Percentiles rank a stretch among this genome's conserved stretches.
Evolutionary conservation across 108 stramenopile species (phyloP).

Genomic region (Cylindrotheca closterium): DNA sequence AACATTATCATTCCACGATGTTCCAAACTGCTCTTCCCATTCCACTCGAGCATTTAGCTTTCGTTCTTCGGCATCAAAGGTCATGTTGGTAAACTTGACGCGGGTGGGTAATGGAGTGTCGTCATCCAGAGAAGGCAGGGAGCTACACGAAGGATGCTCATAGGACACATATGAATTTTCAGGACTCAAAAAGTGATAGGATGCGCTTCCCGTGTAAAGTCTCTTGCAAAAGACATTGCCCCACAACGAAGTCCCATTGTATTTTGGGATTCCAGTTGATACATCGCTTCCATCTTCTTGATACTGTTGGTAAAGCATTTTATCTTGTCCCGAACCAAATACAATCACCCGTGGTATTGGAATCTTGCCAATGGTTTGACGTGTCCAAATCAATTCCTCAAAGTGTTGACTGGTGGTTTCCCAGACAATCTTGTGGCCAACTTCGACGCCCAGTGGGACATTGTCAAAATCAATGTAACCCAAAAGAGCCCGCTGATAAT

Average conservation of each 20-base stretch:
- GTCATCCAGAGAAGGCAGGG: conserved; percentile 66
- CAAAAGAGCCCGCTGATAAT: conserved; percentile 18
- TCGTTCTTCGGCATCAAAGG: conserved; percentile 39
- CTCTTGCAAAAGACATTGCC: conserved; percentile 65
- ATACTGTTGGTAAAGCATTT: conserved; percentile 26
- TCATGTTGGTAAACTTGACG: conserved; percentile 51
- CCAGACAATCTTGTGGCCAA: conserved; percentile 47
- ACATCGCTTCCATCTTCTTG: conserved; percentile 10
- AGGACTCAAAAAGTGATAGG: conserved; percentile 62
- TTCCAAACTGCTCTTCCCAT: conserved; percentile 62
- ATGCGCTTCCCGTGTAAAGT: conserved; percentile 59
- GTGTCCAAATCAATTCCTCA: conserved; percentile 33
- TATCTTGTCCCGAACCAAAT: conserved; percentile 24
- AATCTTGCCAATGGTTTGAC: conserved; percentile 26
- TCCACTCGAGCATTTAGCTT: conserved; percentile 52
- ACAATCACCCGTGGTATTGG: conserved; percentile 16
- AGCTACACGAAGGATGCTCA: conserved; percentile 44
- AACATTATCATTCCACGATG: conserved; percentile 61
- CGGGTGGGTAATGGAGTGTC: conserved; percentile 56
- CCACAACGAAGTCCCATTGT: conserved; percentile 43
- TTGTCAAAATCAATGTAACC: conserved; percentile 25
- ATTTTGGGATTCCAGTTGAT: conserved; percentile 25
- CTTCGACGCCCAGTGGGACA: conserved; percentile 36
- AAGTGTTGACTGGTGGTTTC: conserved; percentile 20
- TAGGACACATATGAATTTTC: conserved; percentile 58